Percentiles rank a stretch among this genome's conserved stretches.
Evolutionary conservation across 2,329 filamentous ascomycete species (phyloP).

Genomic region (Colletotrichum spaethianum): DNA sequence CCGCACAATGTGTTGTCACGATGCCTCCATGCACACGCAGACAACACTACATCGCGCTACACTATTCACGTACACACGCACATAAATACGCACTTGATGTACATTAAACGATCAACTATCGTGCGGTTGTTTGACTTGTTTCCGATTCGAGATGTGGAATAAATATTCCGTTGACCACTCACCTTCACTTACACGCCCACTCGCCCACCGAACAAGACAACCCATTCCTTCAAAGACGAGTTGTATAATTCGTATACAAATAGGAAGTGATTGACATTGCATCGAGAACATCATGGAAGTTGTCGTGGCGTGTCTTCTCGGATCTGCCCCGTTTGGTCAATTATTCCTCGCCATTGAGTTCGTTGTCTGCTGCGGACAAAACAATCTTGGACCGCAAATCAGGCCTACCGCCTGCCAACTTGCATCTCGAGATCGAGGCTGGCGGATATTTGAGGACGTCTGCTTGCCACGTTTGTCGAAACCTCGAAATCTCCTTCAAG

Average conservation of each 20-base stretch:
- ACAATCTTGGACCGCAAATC: not conserved
- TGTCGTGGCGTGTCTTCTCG: not conserved
- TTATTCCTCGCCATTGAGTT: not conserved
- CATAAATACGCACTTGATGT: conserved; percentile 16
- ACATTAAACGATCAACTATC: not conserved
- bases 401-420: conserved; percentile 6
- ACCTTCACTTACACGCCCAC: not conserved
- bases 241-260: not conserved
- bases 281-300: not conserved
- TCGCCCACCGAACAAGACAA: conserved; percentile 5
- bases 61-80: conserved; percentile 31
- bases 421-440: conserved; percentile 16
- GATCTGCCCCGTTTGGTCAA: conserved; percentile 14
- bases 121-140: not conserved
- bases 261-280: conserved; percentile 11
- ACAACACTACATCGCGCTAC: conserved; percentile 22
- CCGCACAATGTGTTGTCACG: conserved; percentile 43
- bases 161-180: not conserved
- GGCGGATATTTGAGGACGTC: conserved; percentile 41
- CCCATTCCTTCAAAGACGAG: not conserved
- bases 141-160: not conserved
- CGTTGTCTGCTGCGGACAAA: not conserved
- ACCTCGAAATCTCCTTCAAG: conserved; percentile 44
- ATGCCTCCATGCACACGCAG: conserved; percentile 46
- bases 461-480: conserved; percentile 54